phyloP scores from a whole-genome alignment of 768 basidiomycete genomes.

The Pleurotus eryngii region DNA sequence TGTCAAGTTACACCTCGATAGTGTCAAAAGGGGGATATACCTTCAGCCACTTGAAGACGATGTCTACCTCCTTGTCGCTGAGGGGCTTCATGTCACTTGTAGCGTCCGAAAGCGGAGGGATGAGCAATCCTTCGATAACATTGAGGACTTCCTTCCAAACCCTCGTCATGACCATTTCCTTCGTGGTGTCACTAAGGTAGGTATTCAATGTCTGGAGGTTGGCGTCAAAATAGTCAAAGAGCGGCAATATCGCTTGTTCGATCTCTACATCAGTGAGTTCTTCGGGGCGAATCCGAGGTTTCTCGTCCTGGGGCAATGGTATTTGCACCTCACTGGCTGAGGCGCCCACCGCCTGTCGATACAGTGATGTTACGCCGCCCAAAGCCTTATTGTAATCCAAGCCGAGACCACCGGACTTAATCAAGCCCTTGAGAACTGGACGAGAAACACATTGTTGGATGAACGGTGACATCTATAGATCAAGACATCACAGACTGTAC shows the following conservation, averaged over 20 bases:
- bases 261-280: slow-evolving; percentile 91
- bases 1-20: slow-evolving; percentile 4
- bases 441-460: slow-evolving; percentile 85
- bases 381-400: slow-evolving; percentile 91
- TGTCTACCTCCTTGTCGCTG: slow-evolving; percentile 94
- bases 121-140: slow-evolving; percentile 82
- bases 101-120: slow-evolving; percentile 85
- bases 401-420: slow-evolving; percentile 55
- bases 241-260: slow-evolving; percentile 83
- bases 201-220: slow-evolving; percentile 91
- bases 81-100: slow-evolving; percentile 89
- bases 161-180: slow-evolving; percentile 87
- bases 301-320: slow-evolving; percentile 71
- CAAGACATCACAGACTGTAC: not conserved
- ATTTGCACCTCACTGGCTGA: slow-evolving; percentile 69
- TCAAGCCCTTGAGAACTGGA: slow-evolving; percentile 67
- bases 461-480: slow-evolving; percentile 83
- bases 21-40: slow-evolving; percentile 31
- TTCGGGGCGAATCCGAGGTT: slow-evolving; percentile 73
- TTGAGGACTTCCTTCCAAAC: slow-evolving; percentile 95
- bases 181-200: slow-evolving; percentile 77
- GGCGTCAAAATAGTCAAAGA: slow-evolving; percentile 96
- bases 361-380: slow-evolving; percentile 76
- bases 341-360: slow-evolving; percentile 74
- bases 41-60: slow-evolving; percentile 99